Conservation (phyloP, 805 yeast species). For the Wickerhamiella vanderwaltii region DNA sequence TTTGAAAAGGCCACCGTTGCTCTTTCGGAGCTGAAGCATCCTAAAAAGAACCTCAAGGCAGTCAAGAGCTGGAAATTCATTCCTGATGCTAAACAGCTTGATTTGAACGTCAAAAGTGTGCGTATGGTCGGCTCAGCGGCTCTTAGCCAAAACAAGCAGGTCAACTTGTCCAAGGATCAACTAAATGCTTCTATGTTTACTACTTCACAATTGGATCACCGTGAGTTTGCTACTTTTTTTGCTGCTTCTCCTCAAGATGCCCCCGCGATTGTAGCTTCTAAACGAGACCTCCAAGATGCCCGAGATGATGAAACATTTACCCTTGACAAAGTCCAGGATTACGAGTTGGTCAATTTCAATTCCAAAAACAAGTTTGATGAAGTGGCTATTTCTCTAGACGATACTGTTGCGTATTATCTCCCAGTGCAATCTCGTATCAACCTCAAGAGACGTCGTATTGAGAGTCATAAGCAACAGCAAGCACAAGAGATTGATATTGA, state of each 20-base stretch:
- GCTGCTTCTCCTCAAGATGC: constrained; percentile 36
- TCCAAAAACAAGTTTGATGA: constrained; percentile 45
- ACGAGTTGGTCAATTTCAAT: constrained; percentile 51
- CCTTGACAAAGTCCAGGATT: constrained; percentile 61
- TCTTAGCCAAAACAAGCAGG: constrained; percentile 21
- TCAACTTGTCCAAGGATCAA: constrained; percentile 18
- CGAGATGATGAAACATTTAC: constrained; percentile 16
- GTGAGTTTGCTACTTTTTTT: constrained; percentile 68
- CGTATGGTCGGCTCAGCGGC: constrained; percentile 37
- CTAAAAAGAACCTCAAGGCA: constrained; percentile 61
- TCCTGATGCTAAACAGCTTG: constrained; percentile 88
- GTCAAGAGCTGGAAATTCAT: constrained; percentile 66
- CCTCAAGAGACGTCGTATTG: constrained; percentile 74
- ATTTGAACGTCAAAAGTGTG: constrained; percentile 39
- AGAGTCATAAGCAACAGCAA: constrained; percentile 37
- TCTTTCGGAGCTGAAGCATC: constrained; percentile 49
- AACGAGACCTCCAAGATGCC: constrained; percentile 33
- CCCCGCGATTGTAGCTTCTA: constrained; percentile 31
- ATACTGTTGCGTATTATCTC: constrained; percentile 52
- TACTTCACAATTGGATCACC: constrained; percentile 55
- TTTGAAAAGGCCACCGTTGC: constrained; percentile 49
- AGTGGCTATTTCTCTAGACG: constrained; percentile 49
- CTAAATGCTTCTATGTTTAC: constrained; percentile 46
- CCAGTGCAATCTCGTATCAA: constrained; percentile 70
- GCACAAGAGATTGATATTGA: constrained; percentile 48